Percentiles rank a stretch among this genome's conserved stretches.
Evolutionary conservation across 257 asterid species (phyloP).

Genomic region (Forsythia suspensa): DNA sequence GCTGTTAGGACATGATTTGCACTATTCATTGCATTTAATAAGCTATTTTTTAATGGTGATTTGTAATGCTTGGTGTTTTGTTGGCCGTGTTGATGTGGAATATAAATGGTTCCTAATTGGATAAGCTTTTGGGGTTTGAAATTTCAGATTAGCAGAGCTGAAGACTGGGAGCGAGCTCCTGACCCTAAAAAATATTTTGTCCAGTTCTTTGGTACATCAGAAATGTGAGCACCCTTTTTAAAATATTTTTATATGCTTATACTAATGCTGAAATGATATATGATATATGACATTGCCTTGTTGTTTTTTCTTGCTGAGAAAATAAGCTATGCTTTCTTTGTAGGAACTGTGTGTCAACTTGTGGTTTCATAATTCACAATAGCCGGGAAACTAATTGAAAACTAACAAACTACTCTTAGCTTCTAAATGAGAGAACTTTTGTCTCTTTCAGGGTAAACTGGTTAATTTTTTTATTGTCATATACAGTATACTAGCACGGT

Average conservation of each 20-base stretch:
- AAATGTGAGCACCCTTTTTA: constrained; percentile 61
- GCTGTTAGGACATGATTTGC: not conserved
- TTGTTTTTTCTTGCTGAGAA: constrained; percentile 1
- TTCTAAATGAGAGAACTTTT: not conserved
- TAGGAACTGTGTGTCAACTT: not conserved
- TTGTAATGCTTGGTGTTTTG: not conserved
- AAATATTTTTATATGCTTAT: constrained; percentile 7
- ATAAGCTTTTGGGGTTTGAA: constrained; percentile 23
- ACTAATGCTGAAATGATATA: constrained; percentile 13
- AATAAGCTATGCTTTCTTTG: not conserved
- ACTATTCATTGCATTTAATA: not conserved
- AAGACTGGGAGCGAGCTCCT: constrained; percentile 63
- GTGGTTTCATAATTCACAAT: not conserved
- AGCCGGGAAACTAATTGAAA: not conserved
- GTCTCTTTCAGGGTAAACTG: not conserved
- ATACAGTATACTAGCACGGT: not conserved
- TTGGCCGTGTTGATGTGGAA: constrained; percentile 10
- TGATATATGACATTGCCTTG: not conserved
- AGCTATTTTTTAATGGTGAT: constrained; percentile 5
- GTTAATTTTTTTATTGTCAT: not conserved
- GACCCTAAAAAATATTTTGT: constrained; percentile 81
- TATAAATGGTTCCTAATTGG: constrained; percentile 21
- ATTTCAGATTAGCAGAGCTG: constrained; percentile 81
- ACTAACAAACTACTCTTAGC: constrained; percentile 5
- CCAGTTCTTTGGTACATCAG: constrained; percentile 80